Conservation (phyloP, 176 grass and related monocot genomes). For the Tillandsia fasciculata region DNA sequence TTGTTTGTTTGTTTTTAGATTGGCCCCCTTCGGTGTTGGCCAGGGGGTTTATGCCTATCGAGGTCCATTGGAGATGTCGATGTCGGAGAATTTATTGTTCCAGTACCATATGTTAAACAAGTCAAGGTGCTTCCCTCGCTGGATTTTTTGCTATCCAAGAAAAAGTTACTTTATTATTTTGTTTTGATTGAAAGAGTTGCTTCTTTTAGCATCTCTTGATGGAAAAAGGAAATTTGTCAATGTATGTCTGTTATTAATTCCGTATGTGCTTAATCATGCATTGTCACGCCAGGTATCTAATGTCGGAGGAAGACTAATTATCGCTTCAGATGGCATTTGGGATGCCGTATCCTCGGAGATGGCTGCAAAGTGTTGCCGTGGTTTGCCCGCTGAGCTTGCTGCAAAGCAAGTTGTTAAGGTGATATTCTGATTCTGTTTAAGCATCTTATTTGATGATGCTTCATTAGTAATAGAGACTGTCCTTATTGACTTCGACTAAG, state of each 20-base stretch:
- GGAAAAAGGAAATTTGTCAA: not conserved
- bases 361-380: slow-evolving; percentile 75
- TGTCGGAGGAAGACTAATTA: slow-evolving; percentile 86
- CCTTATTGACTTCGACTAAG: not conserved
- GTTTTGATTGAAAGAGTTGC: not conserved
- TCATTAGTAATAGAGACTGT: not conserved
- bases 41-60: slow-evolving; percentile 81
- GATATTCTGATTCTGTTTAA: slow-evolving; percentile 2
- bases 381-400: slow-evolving; percentile 90
- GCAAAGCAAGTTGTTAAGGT: slow-evolving; percentile 95
- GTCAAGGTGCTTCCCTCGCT: slow-evolving; percentile 47
- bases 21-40: slow-evolving; percentile 88
- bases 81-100: slow-evolving; percentile 93
- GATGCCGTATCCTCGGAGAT: slow-evolving; percentile 80
- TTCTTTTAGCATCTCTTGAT: not conserved
- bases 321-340: slow-evolving; percentile 97
- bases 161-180: no score
- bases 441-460: not conserved
- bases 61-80: slow-evolving; percentile 98
- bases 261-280: slow-evolving; percentile 1
- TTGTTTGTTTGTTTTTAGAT: slow-evolving; percentile 46
- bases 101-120: slow-evolving; percentile 95
- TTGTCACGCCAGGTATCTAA: slow-evolving; percentile 49
- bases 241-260: slow-evolving; percentile 5
- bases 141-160: not conserved